Percentiles rank a stretch among this genome's conserved stretches.
Evolutionary conservation across 140 eudicot genomes (phyloP).

Genomic region (Stevia rebaudiana): DNA sequence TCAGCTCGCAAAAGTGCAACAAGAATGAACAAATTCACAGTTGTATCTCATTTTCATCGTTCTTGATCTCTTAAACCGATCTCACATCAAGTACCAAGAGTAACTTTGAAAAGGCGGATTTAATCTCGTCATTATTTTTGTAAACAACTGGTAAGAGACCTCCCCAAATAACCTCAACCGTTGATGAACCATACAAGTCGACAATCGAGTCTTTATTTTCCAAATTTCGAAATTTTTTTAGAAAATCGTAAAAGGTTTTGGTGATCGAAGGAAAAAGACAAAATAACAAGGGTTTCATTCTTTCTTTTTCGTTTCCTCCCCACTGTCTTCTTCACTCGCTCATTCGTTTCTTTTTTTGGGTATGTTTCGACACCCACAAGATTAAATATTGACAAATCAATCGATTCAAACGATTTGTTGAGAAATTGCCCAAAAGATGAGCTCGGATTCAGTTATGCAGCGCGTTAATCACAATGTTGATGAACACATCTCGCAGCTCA

Average conservation of each 20-base stretch:
- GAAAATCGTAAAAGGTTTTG: conserved; percentile 23
- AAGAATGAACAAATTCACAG: no score
- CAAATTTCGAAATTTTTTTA: conserved; percentile 8
- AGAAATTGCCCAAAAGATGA: conserved; percentile 26
- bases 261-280: conserved; percentile 21
- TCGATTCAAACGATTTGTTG: not conserved
- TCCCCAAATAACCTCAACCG: conserved; percentile 12
- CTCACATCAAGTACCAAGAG: no score
- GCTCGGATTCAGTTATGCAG: conserved; percentile 59
- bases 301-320: conserved; percentile 11
- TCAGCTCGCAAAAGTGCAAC: no score
- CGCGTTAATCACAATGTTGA: conserved; percentile 63
- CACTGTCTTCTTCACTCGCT: conserved; percentile 23
- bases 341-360: conserved; percentile 8
- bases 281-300: conserved; percentile 17
- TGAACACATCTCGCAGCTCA: conserved; percentile 83
- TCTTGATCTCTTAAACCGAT: no score
- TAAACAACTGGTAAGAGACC: not conserved
- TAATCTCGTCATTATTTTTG: no score
- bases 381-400: not conserved
- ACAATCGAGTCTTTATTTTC: conserved; percentile 9
- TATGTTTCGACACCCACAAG: conserved; percentile 8
- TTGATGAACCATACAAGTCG: not conserved
- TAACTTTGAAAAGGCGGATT: no score
- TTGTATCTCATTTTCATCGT: no score